Conservation (phyloP, 768 basidiomycete genomes). For the Leccinum subtestaceum region DNA sequence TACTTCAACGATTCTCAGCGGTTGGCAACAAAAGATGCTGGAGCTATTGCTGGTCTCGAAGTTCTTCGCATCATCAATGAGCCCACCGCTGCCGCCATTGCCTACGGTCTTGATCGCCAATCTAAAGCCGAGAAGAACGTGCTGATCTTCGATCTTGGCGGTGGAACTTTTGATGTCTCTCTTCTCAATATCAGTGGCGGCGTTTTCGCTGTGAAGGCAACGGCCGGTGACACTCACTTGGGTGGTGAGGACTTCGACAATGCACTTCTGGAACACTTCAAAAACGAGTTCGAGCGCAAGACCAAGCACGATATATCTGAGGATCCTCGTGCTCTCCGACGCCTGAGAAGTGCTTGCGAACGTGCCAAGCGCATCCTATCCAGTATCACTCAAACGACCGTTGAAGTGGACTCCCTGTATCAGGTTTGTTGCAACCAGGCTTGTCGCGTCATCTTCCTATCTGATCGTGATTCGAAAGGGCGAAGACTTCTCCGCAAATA, state of each 20-base stretch:
- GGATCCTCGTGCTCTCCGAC: slow-evolving; percentile 94
- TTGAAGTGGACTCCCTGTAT: slow-evolving; percentile 98
- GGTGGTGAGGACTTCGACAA: slow-evolving; percentile 99
- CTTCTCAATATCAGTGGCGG: slow-evolving; percentile 96
- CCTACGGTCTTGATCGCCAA: slow-evolving; percentile 97
- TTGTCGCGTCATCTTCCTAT: background rate
- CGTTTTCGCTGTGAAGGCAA: slow-evolving; percentile 99
- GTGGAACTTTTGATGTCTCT: slow-evolving; percentile 99
- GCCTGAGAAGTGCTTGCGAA: slow-evolving; percentile 96
- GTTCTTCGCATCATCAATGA: slow-evolving; percentile 99
- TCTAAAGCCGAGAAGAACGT: slow-evolving; percentile 95
- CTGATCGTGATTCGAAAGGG: slow-evolving; percentile 49
- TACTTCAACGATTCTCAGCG: slow-evolving; percentile 99
- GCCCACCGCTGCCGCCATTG: slow-evolving; percentile 98
- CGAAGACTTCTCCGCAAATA: slow-evolving; percentile 97
- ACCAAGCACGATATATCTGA: slow-evolving; percentile 95
- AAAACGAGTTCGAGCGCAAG: slow-evolving; percentile 98
- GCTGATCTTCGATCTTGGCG: slow-evolving; percentile 98
- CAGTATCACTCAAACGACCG: slow-evolving; percentile 96
- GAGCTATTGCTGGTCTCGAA: slow-evolving; percentile 95
- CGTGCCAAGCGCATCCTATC: slow-evolving; percentile 99
- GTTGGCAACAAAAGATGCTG: slow-evolving; percentile 98
- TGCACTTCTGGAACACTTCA: slow-evolving; percentile 96
- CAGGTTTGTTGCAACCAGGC: slow-evolving; percentile 49
- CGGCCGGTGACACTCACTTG: slow-evolving; percentile 98